A percentile compares a stretch with the other conserved stretches of the same genome.
These are phyloP conservation scores for Moringa oleifera DNA, from an alignment of 345 rosid species.

Conservation along the genomic window DNA sequence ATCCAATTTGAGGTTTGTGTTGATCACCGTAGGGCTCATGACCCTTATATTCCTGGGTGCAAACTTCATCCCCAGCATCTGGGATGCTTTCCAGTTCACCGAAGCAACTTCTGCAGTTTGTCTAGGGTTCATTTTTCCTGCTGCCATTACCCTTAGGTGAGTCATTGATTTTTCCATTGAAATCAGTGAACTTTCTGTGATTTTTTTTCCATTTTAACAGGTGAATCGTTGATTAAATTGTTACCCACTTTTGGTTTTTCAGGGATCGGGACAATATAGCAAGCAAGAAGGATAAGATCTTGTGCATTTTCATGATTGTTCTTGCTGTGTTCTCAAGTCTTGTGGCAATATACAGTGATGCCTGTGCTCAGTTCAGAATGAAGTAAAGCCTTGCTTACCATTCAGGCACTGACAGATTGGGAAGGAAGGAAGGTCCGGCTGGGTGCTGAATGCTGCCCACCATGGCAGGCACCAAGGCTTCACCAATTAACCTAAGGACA, in stretches of 20 bases:
- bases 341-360: conserved; percentile 80
- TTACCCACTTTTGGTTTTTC: conserved; percentile 19
- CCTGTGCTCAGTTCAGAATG: conserved; percentile 54
- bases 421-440: too few relatives aligned
- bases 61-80: conserved; percentile 90
- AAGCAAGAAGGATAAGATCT: conserved; percentile 58
- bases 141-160: conserved; percentile 77
- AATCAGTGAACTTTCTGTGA: background rate
- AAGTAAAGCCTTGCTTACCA: too few relatives aligned
- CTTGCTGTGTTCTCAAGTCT: conserved; percentile 68
- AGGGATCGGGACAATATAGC: conserved; percentile 78
- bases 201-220: background rate
- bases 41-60: conserved; percentile 65
- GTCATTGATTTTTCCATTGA: conserved; percentile 8
- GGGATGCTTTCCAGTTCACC: conserved; percentile 96
- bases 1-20: conserved; percentile 63
- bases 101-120: conserved; percentile 96
- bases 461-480: too few relatives aligned
- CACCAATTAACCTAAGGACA: too few relatives aligned
- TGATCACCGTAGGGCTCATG: conserved; percentile 57
- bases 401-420: too few relatives aligned
- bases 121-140: conserved; percentile 91
- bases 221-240: too few relatives aligned
- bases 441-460: too few relatives aligned
- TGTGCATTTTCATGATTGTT: conserved; percentile 60